Conservation (phyloP, 1,139 yeast genomes). For the Saccharomyces pastorianus region DNA sequence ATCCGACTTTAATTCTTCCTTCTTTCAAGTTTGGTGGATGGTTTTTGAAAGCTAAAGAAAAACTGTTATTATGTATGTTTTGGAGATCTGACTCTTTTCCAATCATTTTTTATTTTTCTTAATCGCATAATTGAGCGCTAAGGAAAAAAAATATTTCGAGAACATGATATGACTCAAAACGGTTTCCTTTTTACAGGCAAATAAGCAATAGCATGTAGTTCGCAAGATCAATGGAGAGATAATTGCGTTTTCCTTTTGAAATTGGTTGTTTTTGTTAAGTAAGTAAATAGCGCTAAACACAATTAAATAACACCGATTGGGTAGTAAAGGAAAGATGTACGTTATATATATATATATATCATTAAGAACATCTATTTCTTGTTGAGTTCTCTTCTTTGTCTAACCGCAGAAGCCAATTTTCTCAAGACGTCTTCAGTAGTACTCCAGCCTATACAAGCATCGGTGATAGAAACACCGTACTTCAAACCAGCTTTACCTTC, state of each 20-base stretch:
- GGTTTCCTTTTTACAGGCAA: not conserved
- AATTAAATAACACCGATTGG: not conserved
- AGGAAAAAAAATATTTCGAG: not conserved
- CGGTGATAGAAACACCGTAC: conserved; percentile 95
- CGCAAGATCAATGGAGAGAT: not conserved
- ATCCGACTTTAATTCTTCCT: no score
- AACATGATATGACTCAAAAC: not conserved
- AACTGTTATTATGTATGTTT: not conserved
- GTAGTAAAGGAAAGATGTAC: not conserved
- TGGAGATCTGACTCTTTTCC: not conserved
- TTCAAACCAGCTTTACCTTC: conserved; percentile 68
- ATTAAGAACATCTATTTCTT: conserved; percentile 10
- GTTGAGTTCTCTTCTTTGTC: conserved; percentile 53
- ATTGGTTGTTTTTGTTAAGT: no score
- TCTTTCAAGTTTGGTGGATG: no score
- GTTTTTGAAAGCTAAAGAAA: no score
- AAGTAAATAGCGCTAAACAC: conserved; percentile 1
- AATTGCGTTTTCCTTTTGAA: no score
- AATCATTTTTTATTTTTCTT: not conserved
- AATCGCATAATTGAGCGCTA: not conserved
- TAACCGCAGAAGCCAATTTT: conserved; percentile 74
- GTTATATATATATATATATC: not conserved
- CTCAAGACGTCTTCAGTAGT: conserved; percentile 73
- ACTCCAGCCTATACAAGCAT: conserved; percentile 93
- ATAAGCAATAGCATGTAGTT: not conserved